A percentile compares a stretch with the other conserved stretches of the same genome.
Conservation (phyloP, 75 land plant species). For the Sequoia sempervirens region DNA sequence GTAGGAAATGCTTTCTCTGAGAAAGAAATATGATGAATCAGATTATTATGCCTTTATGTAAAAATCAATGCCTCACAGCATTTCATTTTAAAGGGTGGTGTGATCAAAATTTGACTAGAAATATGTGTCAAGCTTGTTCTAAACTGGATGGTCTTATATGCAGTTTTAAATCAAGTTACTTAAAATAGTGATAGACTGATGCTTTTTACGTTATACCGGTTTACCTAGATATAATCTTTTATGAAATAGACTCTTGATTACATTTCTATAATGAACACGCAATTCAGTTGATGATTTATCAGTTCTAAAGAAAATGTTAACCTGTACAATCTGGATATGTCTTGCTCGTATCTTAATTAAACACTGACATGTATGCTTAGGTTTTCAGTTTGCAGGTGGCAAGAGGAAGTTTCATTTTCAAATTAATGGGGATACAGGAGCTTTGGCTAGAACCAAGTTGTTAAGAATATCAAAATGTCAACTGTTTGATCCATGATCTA, state of each 20-base stretch:
- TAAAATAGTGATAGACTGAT: not conserved
- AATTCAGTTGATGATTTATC: constrained; percentile 1
- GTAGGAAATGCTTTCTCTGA: not conserved
- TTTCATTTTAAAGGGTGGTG: not conserved
- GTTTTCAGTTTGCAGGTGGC: not conserved
- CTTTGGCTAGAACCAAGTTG: not conserved
- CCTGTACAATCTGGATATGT: not conserved
- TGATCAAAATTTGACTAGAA: not conserved
- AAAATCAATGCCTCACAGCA: not conserved
- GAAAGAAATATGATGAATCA: not conserved
- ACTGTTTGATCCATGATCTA: not conserved
- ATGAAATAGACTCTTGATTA: not conserved
- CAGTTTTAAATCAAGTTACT: not conserved
- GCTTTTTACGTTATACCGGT: not conserved
- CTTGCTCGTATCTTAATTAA: not conserved
- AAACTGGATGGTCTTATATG: not conserved
- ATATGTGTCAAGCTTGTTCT: not conserved
- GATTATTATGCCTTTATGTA: not conserved
- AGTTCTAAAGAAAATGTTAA: not conserved
- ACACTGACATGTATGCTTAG: not conserved
- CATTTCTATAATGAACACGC: not conserved
- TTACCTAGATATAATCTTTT: not conserved
- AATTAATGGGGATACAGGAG: not conserved
- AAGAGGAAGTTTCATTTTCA: not conserved
- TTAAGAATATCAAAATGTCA: not conserved